Percentiles rank a stretch among this genome's conserved stretches.
Conservation (phyloP, 257 asterid species). For the Rehmannia glutinosa region DNA sequence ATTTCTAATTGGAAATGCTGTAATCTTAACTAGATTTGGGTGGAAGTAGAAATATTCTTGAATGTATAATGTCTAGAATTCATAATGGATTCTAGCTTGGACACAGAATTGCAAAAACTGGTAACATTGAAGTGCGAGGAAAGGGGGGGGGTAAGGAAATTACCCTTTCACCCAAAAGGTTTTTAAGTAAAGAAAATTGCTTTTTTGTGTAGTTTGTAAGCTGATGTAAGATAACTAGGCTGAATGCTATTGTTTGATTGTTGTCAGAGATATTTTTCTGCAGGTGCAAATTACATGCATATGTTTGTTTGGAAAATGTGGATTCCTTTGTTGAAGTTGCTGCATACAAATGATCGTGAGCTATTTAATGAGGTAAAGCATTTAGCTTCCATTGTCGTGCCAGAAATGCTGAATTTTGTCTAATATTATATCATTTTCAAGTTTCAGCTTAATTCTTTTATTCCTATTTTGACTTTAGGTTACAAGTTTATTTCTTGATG, state of each 20-base stretch:
- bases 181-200: constrained; percentile 2
- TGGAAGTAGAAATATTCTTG: not conserved
- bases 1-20: not conserved
- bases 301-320: constrained; percentile 56
- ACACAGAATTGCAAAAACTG: not conserved
- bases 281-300: constrained; percentile 54
- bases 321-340: constrained; percentile 59
- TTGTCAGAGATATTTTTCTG: constrained; percentile 20
- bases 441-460: constrained; percentile 1
- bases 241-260: constrained; percentile 22
- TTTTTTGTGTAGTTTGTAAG: not conserved
- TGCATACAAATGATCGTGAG: constrained; percentile 43
- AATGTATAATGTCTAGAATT: not conserved
- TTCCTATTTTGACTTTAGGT: constrained; percentile 43
- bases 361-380: constrained; percentile 63
- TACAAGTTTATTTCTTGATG: constrained; percentile 56
- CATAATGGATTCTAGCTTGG: not conserved
- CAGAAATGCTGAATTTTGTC: constrained; percentile 1
- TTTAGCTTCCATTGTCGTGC: constrained; percentile 8
- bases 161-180: too few relatives aligned
- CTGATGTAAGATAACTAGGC: not conserved
- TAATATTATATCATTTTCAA: not conserved
- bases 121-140: not conserved
- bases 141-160: too few relatives aligned
- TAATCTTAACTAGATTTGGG: constrained; percentile 7